A percentile compares a stretch with the other conserved stretches of the same genome.
Conservation (phyloP, 768 basidiomycete species). For the Pleurotus citrinopileatus region DNA sequence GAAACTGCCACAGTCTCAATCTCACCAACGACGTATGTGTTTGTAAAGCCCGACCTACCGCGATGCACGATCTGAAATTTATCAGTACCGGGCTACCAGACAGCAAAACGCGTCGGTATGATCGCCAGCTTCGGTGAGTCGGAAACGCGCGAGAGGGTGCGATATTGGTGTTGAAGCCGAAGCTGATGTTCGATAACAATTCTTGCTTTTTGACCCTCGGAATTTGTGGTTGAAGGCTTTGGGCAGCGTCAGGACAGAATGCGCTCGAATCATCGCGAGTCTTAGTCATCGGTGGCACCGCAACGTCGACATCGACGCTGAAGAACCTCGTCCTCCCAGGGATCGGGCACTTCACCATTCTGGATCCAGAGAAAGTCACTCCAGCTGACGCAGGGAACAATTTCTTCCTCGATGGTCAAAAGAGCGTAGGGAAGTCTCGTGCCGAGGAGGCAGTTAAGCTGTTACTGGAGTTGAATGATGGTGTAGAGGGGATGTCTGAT, state of each 20-base stretch:
- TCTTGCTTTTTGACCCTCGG: too few species aligned
- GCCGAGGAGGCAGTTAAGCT: constrained; percentile 77
- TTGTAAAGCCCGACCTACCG: not conserved
- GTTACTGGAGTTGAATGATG: constrained; percentile 84
- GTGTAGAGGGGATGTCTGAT: constrained; percentile 71
- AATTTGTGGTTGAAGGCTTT: constrained; percentile 58
- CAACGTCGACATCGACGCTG: constrained; percentile 84
- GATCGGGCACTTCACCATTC: constrained; percentile 91
- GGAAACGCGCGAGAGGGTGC: not conserved
- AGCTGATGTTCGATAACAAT: too few species aligned
- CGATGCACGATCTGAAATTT: constrained; percentile 8
- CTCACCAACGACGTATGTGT: constrained; percentile 32
- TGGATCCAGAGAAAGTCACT: constrained; percentile 61
- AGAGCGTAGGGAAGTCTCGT: constrained; percentile 73
- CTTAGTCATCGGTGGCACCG: constrained; percentile 76
- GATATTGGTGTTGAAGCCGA: not conserved
- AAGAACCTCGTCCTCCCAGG: constrained; percentile 98
- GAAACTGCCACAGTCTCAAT: constrained; percentile 40
- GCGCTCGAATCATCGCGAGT: constrained; percentile 85
- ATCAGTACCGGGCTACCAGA: constrained; percentile 63
- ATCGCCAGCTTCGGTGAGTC: constrained; percentile 85
- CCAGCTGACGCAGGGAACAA: constrained; percentile 90
- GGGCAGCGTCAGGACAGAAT: constrained; percentile 89
- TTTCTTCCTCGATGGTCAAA: constrained; percentile 81
- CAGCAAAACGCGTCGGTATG: constrained; percentile 86